Base-by-base conservation (phyloP, 495 filamentous ascomycete genomes). In the Xylaria intraflava region DNA sequence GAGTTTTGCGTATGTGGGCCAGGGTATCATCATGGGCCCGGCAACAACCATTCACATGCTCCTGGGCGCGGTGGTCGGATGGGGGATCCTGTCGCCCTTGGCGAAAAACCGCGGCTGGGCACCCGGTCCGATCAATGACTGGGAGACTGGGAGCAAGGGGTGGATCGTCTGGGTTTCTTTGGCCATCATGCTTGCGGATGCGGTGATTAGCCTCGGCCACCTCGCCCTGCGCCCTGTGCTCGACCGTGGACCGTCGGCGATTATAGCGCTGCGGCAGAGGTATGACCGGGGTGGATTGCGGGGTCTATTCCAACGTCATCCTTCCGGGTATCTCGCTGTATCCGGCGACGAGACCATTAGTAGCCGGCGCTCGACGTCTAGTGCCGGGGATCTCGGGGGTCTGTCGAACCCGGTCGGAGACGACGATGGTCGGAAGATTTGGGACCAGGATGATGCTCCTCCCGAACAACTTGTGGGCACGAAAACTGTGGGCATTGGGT, bases 121-220 rank as follows among this genome's bases (percentile, higher is more conserved):
- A 14, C 87, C 90, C 1, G 93, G 90, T 0, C 75, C 81, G 1
- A 89, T 96, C 1, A 70, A 82, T 23, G 88, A 93, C 64, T 99
- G 94, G 94, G 84, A 85, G 51, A 80, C 73, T 29, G 93, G 93
- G 6, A 93, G 87, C 64, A 95, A 96, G 73, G 93, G 92, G 19
- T 99, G 93, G 93, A 96, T 99, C 53, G 88, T 97, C 0, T 99
- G 93, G 93, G 73, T 92, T 1, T 92, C 87, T 51, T 69, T 99
- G 27, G 89, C 93, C 1, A 94, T 99, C 56, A 99, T 99, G 93
- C 79, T 99, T 56, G 86, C 89, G 7, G 93, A 99, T 69, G 87
- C 91, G 2, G 72, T 97, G 3, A 78, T 96, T 48, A 96, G 88
- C 59, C 78, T 99, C 17, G 83, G 87, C 4, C 90, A 89, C 74